phyloP scores from a whole-genome alignment of 2,329 filamentous ascomycete genomes.

The Exserohilum rostratum region DNA sequence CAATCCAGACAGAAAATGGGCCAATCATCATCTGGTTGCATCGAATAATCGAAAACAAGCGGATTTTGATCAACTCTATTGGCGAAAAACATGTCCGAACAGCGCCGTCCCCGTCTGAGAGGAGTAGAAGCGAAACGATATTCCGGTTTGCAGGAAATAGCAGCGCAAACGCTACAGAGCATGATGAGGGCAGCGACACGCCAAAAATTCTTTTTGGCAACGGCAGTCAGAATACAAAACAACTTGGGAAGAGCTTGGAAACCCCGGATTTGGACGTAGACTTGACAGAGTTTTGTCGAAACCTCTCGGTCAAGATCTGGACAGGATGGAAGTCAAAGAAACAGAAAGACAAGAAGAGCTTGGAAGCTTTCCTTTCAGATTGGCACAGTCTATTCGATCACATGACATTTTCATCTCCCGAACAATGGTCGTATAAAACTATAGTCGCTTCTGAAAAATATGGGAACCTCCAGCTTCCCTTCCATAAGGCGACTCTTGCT shows the following conservation, averaged over 20 bases:
- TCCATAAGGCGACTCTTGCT: background rate
- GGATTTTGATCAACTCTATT: background rate
- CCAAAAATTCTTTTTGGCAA: background rate
- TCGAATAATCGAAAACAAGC: background rate
- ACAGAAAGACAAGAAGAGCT: background rate
- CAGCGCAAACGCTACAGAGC: background rate
- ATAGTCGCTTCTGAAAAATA: background rate
- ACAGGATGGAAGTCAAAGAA: background rate
- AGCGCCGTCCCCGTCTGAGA: background rate
- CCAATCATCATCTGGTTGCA: constrained; percentile 1
- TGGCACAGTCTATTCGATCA: background rate
- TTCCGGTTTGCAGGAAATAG: constrained; percentile 2
- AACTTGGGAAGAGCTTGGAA: background rate
- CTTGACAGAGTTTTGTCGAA: background rate
- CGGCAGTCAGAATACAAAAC: background rate
- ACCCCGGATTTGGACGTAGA: background rate
- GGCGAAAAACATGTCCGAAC: background rate
- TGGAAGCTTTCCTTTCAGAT: background rate
- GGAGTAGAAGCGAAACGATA: background rate
- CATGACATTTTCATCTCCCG: background rate
- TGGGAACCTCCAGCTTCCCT: background rate
- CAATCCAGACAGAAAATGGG: background rate
- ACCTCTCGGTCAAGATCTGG: background rate
- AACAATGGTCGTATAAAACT: constrained; percentile 2
- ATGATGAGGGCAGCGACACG: background rate